Conservation (phyloP, 306 rosid genomes). For the Quercus dentata region DNA sequence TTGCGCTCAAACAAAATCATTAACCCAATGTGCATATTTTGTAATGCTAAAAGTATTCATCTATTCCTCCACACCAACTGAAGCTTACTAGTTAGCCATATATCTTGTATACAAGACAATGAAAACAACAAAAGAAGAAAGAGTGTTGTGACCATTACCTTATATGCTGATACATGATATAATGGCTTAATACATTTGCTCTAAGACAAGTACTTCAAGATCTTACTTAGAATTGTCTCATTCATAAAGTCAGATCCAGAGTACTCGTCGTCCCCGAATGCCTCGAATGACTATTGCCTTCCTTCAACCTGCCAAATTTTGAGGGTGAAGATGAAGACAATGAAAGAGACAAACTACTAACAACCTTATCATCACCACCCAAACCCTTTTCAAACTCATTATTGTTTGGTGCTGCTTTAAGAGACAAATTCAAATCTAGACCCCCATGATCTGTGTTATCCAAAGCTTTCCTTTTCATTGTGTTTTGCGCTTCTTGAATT, state of each 20-base stretch:
- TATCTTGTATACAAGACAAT: conserved; percentile 10
- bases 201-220: conserved; percentile 37
- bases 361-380: conserved; percentile 1
- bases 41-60: conserved; percentile 15
- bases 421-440: conserved; percentile 29
- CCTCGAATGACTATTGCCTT: conserved; percentile 4
- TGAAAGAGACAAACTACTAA: conserved; percentile 28
- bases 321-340: conserved; percentile 30
- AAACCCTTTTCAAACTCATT: conserved; percentile 4
- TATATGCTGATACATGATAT: conserved; percentile 19
- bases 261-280: conserved; percentile 27
- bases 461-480: conserved; percentile 25
- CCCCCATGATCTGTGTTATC: not conserved
- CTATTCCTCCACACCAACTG: conserved; percentile 9
- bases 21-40: conserved; percentile 11
- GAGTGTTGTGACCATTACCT: conserved; percentile 19
- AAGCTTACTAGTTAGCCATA: not conserved
- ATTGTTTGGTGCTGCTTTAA: conserved; percentile 21
- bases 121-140: conserved; percentile 6
- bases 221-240: conserved; percentile 43
- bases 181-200: conserved; percentile 10
- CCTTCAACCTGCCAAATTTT: conserved; percentile 16
- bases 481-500: conserved; percentile 7
- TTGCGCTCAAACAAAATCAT: not conserved
- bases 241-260: conserved; percentile 50